Percentiles rank a stretch among this genome's conserved stretches.
Conservation (phyloP, 257 asterid species). For the Henckelia pumila region DNA sequence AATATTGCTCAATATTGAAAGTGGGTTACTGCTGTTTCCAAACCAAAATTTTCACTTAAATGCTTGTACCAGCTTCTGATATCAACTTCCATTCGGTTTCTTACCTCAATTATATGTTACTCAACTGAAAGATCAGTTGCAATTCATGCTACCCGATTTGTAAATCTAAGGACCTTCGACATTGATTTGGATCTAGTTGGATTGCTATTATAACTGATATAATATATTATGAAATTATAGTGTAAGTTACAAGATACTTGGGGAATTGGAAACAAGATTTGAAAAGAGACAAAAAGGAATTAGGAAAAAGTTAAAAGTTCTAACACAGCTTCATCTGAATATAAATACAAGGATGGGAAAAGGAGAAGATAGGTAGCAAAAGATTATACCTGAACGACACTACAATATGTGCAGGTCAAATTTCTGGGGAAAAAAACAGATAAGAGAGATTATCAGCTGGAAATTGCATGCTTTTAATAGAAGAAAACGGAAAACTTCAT, state of each 20-base stretch:
- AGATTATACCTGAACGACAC: conserved; percentile 68
- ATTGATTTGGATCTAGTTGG: background rate
- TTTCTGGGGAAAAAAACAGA: conserved; percentile 50
- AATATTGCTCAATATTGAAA: background rate
- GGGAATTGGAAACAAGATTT: background rate
- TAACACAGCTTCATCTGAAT: conserved; percentile 15
- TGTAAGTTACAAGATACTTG: conserved; percentile 12
- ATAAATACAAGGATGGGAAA: conserved; percentile 6
- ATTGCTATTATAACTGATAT: too few species aligned
- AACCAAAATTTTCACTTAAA: conserved; percentile 16
- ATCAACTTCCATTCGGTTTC: conserved; percentile 12
- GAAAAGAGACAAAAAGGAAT: conserved; percentile 16
- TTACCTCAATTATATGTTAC: background rate
- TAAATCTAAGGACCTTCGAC: background rate
- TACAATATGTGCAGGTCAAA: conserved; percentile 81
- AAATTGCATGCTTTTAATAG: conserved; percentile 4
- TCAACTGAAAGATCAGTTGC: background rate
- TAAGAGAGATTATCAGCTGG: conserved; percentile 29
- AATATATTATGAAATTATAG: background rate
- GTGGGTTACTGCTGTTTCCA: background rate
- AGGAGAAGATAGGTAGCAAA: background rate
- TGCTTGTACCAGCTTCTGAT: conserved; percentile 1
- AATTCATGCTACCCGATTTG: conserved; percentile 11
- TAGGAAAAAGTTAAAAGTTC: conserved; percentile 14
- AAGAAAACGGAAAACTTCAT: background rate